Evolutionary conservation across 306 rosid genomes (phyloP).

Genomic region (Morella rubra): DNA sequence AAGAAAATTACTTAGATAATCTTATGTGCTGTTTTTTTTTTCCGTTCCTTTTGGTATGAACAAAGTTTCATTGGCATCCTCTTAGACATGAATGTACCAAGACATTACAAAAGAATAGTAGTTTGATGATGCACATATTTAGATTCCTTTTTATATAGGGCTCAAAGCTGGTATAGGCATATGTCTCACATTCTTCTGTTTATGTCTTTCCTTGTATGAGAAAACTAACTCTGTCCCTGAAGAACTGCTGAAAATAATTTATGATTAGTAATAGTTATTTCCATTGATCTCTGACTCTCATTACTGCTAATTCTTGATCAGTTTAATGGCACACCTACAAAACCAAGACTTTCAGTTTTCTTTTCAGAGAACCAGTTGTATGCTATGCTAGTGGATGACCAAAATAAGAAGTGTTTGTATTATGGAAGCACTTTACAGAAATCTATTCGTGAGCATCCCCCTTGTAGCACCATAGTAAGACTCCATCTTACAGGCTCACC

Average conservation of each 20-base stretch:
- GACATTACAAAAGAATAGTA: background rate
- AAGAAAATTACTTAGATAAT: background rate
- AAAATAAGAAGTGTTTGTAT: slow-evolving; percentile 76
- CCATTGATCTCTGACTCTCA: background rate
- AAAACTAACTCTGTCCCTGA: background rate
- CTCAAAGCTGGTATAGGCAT: background rate
- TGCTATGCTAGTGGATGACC: slow-evolving; percentile 91
- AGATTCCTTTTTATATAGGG: background rate
- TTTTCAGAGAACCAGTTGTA: slow-evolving; percentile 82
- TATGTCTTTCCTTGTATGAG: background rate
- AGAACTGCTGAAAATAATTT: background rate
- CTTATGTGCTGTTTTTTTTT: background rate
- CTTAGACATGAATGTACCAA: background rate
- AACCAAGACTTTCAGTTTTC: slow-evolving; percentile 90
- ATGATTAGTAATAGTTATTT: background rate
- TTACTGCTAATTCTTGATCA: slow-evolving; percentile 30
- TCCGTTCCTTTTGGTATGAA: background rate
- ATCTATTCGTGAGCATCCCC: slow-evolving; percentile 47
- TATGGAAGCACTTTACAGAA: slow-evolving; percentile 83
- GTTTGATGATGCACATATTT: background rate
- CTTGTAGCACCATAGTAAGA: slow-evolving; percentile 58
- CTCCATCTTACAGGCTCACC: slow-evolving; percentile 3
- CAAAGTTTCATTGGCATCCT: background rate
- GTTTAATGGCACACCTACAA: slow-evolving; percentile 70
- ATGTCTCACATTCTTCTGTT: background rate